Base-by-base conservation (phyloP, 2,329 filamentous ascomycete genomes). In the Scopulariopsis brevicaulis region DNA sequence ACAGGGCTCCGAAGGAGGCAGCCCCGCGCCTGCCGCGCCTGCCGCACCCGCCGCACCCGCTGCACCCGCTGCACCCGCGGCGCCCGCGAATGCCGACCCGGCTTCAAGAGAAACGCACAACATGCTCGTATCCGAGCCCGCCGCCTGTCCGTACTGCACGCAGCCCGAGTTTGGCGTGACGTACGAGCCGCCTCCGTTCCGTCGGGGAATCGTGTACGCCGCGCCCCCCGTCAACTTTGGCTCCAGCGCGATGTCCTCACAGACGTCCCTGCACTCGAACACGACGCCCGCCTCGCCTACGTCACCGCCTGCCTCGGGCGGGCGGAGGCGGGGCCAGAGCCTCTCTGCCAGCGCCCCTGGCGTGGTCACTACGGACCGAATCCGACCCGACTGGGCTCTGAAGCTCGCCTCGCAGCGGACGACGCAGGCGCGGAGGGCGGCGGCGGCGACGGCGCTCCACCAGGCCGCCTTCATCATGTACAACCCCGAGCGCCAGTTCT, bases 91-190 rank as follows among this genome's bases (percentile, higher is more conserved):
- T 15, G 63, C 66, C 24, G 62, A 67, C 59, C 58, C 63, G 34
- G 64, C 59, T 43, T 10, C 56, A 12, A 58, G 40, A 8, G 55
- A 57, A 43, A 60, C 62, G 2, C 55, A 57, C 48, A 57, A 84
- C 57, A 81, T 87, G 68, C 78, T 99, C 18, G 87, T 96, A 1
- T 96, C 92, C 7, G 93, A 97, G 67, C 89, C 94, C 2, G 90
- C 94, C 1, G 84, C 86, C 25, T 99, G 94, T 68, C 94, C 94
- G 0, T 99, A 96, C 71, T 99, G 94, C 70, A 90, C 94, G 55
- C 90, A 94, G 64, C 85, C 90, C 1, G 93, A 99, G 63, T 96
- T 97, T 68, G 94, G 94, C 53, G 88, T 99, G n/a, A 96, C 90
- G 0, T 99, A 96, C 69, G 85, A 93, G 4, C 81, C 91, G 14